phyloP scores from a whole-genome alignment of 2,329 filamentous ascomycete genomes.

The Sarocladium kiliense region DNA sequence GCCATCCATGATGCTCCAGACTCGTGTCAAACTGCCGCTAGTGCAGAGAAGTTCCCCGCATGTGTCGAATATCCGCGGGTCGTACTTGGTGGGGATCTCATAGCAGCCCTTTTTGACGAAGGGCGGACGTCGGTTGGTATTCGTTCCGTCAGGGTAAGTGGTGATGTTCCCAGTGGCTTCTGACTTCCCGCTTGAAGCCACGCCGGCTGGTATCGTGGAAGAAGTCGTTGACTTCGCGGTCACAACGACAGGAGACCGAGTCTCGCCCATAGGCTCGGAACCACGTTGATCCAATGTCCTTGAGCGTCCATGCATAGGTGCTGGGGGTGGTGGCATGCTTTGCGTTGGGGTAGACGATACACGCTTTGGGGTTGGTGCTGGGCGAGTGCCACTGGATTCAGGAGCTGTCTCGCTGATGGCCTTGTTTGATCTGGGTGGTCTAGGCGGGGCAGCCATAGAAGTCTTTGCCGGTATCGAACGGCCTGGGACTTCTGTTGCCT shows the following conservation, averaged over 20 bases:
- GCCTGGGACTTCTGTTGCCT: conserved; percentile 20
- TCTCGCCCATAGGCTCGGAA: not conserved
- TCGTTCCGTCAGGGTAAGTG: conserved; percentile 78
- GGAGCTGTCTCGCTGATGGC: conserved; percentile 10
- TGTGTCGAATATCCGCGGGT: conserved; percentile 79
- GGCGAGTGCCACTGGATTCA: conserved; percentile 3
- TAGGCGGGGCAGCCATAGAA: conserved; percentile 27
- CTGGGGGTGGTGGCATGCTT: conserved; percentile 24
- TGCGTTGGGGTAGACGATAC: conserved; percentile 25
- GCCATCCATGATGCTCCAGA: conserved; percentile 81
- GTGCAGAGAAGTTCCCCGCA: conserved; percentile 86
- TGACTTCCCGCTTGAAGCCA: not conserved
- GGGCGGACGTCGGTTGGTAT: conserved; percentile 79
- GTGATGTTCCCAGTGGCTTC: conserved; percentile 24
- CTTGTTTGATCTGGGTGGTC: conserved; percentile 31
- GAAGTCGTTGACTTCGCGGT: not conserved
- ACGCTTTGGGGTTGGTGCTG: conserved; percentile 18
- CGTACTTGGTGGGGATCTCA: conserved; percentile 80
- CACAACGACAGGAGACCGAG: not conserved
- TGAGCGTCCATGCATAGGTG: conserved; percentile 24
- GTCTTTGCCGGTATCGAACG: conserved; percentile 14
- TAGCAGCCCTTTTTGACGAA: conserved; percentile 64
- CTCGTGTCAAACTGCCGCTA: conserved; percentile 77
- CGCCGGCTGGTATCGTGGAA: conserved; percentile 2
- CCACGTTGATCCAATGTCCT: conserved; percentile 29